phyloP scores from a whole-genome alignment of 2,329 filamentous ascomycete genomes.

The Aspergillus versicolor region DNA sequence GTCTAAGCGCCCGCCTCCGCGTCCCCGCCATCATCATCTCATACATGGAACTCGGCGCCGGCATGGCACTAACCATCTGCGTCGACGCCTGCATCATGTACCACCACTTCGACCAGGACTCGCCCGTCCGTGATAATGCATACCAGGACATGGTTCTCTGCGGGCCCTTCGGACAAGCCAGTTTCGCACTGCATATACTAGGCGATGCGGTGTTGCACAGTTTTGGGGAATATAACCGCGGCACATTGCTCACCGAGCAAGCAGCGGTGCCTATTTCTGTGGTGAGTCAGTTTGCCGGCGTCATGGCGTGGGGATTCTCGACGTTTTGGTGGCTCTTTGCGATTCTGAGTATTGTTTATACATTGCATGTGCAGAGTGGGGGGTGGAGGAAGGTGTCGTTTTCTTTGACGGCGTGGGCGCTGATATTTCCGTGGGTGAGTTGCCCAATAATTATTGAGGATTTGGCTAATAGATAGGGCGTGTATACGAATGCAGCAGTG shows the following conservation, averaged over 20 bases:
- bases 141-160: constrained; percentile 44
- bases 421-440: constrained; percentile 43
- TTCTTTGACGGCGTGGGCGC: constrained; percentile 33
- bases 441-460: background rate
- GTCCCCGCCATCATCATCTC: constrained; percentile 43
- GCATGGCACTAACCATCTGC: constrained; percentile 31
- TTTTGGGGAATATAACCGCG: constrained; percentile 35
- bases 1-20: constrained; percentile 28
- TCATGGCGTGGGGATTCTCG: constrained; percentile 42
- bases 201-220: constrained; percentile 32
- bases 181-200: constrained; percentile 41
- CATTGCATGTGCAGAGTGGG: constrained; percentile 20
- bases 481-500: constrained; percentile 41
- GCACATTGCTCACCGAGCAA: constrained; percentile 32
- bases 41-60: constrained; percentile 41
- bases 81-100: constrained; percentile 36
- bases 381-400: constrained; percentile 26
- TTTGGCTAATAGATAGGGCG: constrained; percentile 27
- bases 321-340: constrained; percentile 47
- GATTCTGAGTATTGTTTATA: constrained; percentile 34
- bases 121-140: constrained; percentile 23
- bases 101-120: constrained; percentile 29
- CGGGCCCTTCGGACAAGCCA: constrained; percentile 41
- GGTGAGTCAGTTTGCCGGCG: constrained; percentile 37
- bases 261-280: constrained; percentile 33